phyloP scores from a whole-genome alignment of 2,329 filamentous ascomycete species.

The Cryphonectria carpinicola region DNA sequence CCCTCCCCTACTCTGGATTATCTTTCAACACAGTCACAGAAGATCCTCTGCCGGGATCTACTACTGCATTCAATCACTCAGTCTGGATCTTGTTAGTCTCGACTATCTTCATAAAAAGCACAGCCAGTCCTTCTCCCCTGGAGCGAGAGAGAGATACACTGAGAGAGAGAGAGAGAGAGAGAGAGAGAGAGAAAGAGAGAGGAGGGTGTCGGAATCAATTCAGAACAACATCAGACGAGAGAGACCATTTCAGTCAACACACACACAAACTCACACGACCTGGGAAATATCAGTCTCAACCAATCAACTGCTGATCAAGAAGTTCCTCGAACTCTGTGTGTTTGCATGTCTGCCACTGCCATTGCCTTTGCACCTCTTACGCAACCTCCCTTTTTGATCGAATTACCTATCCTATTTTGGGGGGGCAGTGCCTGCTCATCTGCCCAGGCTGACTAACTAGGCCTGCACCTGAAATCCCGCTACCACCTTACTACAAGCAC shows the following conservation, averaged over 20 bases:
- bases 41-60: neutral
- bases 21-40: neutral
- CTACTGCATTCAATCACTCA: neutral
- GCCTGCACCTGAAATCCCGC: neutral
- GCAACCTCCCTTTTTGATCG: neutral
- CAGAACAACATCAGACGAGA: neutral
- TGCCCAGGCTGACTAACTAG: neutral
- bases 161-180: neutral
- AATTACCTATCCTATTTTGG: neutral
- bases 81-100: neutral
- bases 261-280: constrained; percentile 7
- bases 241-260: neutral
- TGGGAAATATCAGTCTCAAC: constrained; percentile 10
- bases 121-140: neutral
- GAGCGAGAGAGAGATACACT: neutral
- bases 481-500: neutral
- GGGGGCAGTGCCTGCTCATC: neutral
- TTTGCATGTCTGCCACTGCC: neutral
- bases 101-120: no score
- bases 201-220: no score
- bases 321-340: constrained; percentile 15
- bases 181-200: neutral
- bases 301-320: constrained; percentile 25
- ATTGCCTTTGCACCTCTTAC: neutral
- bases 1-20: neutral